Evolutionary conservation across 192 early-diverging fungal genomes (phyloP), one percentile per base, ranked within the genome.

Genomic region (Backusella circina): DNA sequence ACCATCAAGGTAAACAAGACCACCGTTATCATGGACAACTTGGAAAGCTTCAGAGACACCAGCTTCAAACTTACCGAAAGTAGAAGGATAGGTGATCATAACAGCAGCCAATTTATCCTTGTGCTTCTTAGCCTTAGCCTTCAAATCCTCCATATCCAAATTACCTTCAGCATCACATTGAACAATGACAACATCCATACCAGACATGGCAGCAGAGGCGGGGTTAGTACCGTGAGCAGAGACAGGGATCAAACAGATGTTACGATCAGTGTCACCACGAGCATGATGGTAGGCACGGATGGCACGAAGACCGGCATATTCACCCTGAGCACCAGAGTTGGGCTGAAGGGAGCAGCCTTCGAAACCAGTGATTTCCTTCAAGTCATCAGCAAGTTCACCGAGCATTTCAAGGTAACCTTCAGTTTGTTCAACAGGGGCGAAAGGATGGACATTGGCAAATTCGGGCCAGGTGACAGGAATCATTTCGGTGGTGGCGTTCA

Each of bases 191-290:
- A 98, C 96, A 79, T 93, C 90, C 86, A 98, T 91, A 61, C 97
- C 97, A 37, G 93, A 93, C 98, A 99, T 96, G 74, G 95, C 96
- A 33, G 98, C 97, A 31, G 96, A 97, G 8, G 98, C 98, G 21
- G 98, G 97, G 88, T 99, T 99, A 75, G 98, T 99, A 68, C 98
- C 98, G 83, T 99, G 98, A 33, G 98, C 98, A 50, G 98, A 99
- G 70, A 97, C 95, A 7, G 98, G 98, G 65, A 99, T 98, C 73
- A 99, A 86, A 80, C 96, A 98, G 35, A 99, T 86, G 80, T 98
- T 88, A 77, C 98, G 95, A 61, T 95, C 89, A 39, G 67, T 66
- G 67, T 99, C 88, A 71, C 96, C 95, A 61, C 89, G 87, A 38
- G 94, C 91, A 23, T 88, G 84, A 76, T 96, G 94, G 87, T 95